Percentiles rank a stretch among this genome's conserved stretches.
phyloP scores from a whole-genome alignment of 495 filamentous ascomycete species.

The Zalerion maritima region DNA sequence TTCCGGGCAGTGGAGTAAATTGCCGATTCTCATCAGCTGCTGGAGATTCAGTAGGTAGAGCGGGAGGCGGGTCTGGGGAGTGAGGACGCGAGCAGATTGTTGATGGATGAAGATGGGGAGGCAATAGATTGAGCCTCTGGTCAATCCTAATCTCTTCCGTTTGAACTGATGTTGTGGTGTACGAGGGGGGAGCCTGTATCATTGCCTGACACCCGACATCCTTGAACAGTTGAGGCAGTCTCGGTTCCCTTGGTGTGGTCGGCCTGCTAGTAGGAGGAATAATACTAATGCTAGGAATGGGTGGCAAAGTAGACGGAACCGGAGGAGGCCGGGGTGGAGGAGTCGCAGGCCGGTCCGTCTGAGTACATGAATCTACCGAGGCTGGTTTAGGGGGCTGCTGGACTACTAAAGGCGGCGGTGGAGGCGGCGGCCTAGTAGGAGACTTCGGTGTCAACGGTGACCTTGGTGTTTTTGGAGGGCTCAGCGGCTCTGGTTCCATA shows the following conservation, averaged over 20 bases:
- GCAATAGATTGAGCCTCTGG: slow-evolving; percentile 54
- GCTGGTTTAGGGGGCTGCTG: slow-evolving; percentile 8
- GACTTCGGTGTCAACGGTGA: slow-evolving; percentile 20
- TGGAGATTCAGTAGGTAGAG: slow-evolving; percentile 12
- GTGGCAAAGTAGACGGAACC: slow-evolving; percentile 22
- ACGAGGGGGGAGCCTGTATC: slow-evolving; percentile 25
- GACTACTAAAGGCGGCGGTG: slow-evolving; percentile 8
- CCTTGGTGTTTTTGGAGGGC: slow-evolving; percentile 54
- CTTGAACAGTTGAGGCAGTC: slow-evolving; percentile 38
- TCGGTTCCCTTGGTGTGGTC: slow-evolving; percentile 36
- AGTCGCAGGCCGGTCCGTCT: slow-evolving; percentile 43
- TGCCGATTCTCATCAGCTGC: slow-evolving; percentile 18
- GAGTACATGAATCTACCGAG: slow-evolving; percentile 44
- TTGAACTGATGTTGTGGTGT: slow-evolving; percentile 61
- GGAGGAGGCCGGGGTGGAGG: slow-evolving; percentile 18
- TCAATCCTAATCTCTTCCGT: slow-evolving; percentile 80
- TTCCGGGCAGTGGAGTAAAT: slow-evolving; percentile 36
- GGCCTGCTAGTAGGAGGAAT: slow-evolving; percentile 41
- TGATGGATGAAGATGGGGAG: slow-evolving; percentile 64
- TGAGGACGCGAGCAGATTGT: slow-evolving; percentile 43
- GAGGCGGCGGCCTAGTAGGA: slow-evolving; percentile 11
- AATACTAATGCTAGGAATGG: slow-evolving; percentile 47
- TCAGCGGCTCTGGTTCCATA: slow-evolving; percentile 45
- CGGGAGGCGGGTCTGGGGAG: slow-evolving; percentile 23
- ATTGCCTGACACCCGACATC: slow-evolving; percentile 42